Base-by-base conservation (phyloP, 139 green algal species). In the Mychonastes homosphaera region DNA sequence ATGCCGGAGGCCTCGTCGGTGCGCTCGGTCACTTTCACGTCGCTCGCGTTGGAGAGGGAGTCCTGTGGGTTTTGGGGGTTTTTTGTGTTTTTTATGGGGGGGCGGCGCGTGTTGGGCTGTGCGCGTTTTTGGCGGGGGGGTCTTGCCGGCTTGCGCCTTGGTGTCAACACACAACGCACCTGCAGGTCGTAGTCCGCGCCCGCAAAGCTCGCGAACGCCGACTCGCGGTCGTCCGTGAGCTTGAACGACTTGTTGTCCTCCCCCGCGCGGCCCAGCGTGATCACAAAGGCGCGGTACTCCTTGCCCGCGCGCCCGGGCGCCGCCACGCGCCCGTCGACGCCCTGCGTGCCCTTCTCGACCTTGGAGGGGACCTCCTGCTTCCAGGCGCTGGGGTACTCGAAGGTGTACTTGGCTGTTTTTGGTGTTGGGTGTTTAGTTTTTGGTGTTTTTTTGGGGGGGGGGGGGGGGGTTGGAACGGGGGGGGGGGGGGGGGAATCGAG, bases 111-210 rank as follows among this genome's bases (percentile, higher is more conserved):
- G n/a, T n/a, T n/a, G n/a, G n/a, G n/a, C n/a, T n/a, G n/a, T n/a
- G n/a, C n/a, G n/a, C n/a, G n/a, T n/a, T n/a, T n/a, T n/a, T n/a
- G n/a, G n/a, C n/a, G n/a, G n/a, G n/a, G n/a, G n/a, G n/a, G n/a
- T n/a, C n/a, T n/a, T n/a, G n/a, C n/a, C n/a, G n/a, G 41, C 19
- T 18, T 48, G 24, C 7, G 41, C 41, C 41, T 13, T 5, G 19
- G 6, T 15, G 19, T 6, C 8, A 48, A 23, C 41, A 48, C 23
- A 48, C 36, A 48, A n/a, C 50, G 16, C 26, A 83, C 83, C 65
- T 84, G 79, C 54, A 93, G 73, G 32, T 90, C 71, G 51, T 91
- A 91, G 70, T 94, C 86, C 16, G 86, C 86, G n/a, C 81, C 81
- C 13, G 84, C 83, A 74, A 94, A 92, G 46, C 83, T 73, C 9